Percentiles rank a stretch among this genome's conserved stretches.
phyloP scores from a whole-genome alignment of 2,329 filamentous ascomycete species.

The Fusarium continuum region DNA sequence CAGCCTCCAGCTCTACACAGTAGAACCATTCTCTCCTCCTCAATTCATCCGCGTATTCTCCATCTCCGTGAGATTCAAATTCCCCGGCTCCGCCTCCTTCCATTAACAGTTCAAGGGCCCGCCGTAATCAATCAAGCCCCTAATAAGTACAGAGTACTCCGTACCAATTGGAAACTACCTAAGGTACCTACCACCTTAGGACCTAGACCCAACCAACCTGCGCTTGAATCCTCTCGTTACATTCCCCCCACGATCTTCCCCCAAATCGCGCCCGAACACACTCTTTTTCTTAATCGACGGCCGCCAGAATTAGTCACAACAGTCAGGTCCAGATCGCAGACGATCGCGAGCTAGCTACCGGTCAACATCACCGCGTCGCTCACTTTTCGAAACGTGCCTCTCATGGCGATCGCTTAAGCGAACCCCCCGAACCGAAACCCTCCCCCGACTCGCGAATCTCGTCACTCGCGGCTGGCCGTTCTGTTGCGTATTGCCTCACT shows the following conservation, averaged over 20 bases:
- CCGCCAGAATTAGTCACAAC: neutral
- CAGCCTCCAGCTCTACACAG: constrained; percentile 13
- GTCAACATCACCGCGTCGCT: neutral
- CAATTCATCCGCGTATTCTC: neutral
- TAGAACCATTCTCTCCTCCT: neutral
- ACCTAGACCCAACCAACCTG: constrained; percentile 7
- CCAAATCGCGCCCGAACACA: constrained; percentile 25
- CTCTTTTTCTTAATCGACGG: constrained; percentile 8
- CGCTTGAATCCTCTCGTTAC: constrained; percentile 23
- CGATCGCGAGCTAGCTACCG: neutral
- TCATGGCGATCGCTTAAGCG: constrained; percentile 38
- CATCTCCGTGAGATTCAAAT: neutral
- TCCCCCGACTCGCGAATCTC: constrained; percentile 32
- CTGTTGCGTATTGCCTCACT: constrained; percentile 27
- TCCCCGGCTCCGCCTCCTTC: constrained; percentile 14
- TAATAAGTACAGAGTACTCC: no score
- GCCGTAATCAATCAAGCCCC: constrained; percentile 18
- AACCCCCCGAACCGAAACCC: constrained; percentile 1
- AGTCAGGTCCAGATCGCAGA: neutral
- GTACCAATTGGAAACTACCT: neutral
- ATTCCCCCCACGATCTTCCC: constrained; percentile 21
- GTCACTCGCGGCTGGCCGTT: constrained; percentile 43
- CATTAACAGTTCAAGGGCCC: constrained; percentile 12
- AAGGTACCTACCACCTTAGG: constrained; percentile 1
- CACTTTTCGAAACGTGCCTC: constrained; percentile 1